These are phyloP conservation scores for Punica granatum DNA, from an alignment of 345 rosid genomes.

Conservation along the genomic window DNA sequence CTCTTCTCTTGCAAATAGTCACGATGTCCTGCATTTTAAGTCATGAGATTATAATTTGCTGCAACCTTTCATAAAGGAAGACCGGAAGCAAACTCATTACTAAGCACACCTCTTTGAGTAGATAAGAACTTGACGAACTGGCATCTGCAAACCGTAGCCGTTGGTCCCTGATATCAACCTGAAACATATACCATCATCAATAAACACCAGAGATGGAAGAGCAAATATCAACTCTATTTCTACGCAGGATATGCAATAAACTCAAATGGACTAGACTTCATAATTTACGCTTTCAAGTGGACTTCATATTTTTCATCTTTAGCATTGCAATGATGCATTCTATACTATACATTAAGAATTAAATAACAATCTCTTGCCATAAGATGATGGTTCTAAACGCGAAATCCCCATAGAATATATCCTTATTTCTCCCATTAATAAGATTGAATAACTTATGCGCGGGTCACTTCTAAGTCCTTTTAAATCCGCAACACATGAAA, in stretches of 20 bases:
- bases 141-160: slow-evolving; percentile 66
- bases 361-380: background rate
- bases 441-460: background rate
- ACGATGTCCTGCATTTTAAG: slow-evolving; percentile 51
- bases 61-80: background rate
- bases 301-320: background rate
- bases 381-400: background rate
- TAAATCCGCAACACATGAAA: background rate
- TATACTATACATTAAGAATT: background rate
- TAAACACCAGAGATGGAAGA: slow-evolving; percentile 7
- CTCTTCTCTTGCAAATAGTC: slow-evolving; percentile 78
- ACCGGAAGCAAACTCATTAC: background rate
- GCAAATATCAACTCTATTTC: slow-evolving; percentile 6
- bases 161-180: slow-evolving; percentile 78
- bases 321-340: background rate
- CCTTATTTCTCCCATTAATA: background rate
- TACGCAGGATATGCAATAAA: background rate
- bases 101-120: slow-evolving; percentile 67
- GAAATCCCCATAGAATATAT: background rate
- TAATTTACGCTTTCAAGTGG: background rate
- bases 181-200: slow-evolving; percentile 14
- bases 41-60: background rate
- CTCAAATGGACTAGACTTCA: background rate
- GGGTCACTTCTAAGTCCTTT: background rate
- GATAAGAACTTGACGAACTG: slow-evolving; percentile 68